Evolutionary conservation across 305 asterid species (phyloP), one percentile per base, ranked within the genome.

Genomic region (Caryopteris hybrid): DNA sequence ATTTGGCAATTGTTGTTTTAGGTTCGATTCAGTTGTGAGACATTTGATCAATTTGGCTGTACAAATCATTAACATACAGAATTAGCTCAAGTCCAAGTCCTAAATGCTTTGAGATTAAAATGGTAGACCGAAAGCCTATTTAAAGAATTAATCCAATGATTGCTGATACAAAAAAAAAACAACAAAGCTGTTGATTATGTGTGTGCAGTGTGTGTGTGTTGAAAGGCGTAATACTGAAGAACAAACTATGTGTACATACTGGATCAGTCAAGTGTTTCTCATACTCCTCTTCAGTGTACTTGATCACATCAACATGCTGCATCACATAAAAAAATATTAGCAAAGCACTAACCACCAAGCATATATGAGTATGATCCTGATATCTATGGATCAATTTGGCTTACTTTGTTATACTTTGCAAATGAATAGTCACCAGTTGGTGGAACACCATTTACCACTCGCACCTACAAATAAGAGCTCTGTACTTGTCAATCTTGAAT

Each of bases 371-470:
- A 61, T 34, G 42, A 16, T 41, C 43, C 0, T 13, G n/a, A 22
- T 25, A 8, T 5, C 57, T 8, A 21, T 10, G 2, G 46, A 66
- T 50, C 25, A 16, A 21, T 16, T 31, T 64, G 48, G 46, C 74
- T 67, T 76, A 86, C 97, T 90, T 94, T 94, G 84, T 94, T 91
- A 73, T 72, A 91, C 86, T 91, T 94, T 33, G 99, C 96, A 76
- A 94, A 94, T 10, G 96, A 89, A 80, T 94, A 94, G 78, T 94
- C 99, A 53, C 93, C 95, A 1, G 90, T 89, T 1, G 99, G 97
- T 1, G 95, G 93, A 66, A 84, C 87, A 39, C 95, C 93, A 78
- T 94, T 94, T 18, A 94, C 96, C 71, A 94, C 97, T 78, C 97
- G 86, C 65, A 91, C 99, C 99, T 94, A 76, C 74, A 78, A 75